Percentiles rank a stretch among this genome's conserved stretches.
Conservation (phyloP, 2,329 filamentous ascomycete genomes). For the Phialophora macrospora region DNA sequence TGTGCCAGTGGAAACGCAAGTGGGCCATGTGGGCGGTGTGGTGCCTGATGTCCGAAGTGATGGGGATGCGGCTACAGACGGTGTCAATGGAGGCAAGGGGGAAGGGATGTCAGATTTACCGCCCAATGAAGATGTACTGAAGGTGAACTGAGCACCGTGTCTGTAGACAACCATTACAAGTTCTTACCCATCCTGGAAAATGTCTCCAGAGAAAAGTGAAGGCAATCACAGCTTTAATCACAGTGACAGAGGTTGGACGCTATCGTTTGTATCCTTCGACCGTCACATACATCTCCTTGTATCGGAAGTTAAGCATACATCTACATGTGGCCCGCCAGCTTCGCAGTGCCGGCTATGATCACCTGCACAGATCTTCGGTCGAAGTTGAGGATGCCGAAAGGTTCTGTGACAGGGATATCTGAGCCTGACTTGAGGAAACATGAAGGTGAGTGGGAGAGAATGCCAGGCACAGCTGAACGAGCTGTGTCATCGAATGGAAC, state of each 20-base stretch:
- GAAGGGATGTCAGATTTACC: constrained; percentile 21
- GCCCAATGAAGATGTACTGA: constrained; percentile 29
- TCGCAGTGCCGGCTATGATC: neutral
- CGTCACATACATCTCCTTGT: neutral
- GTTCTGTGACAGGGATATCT: neutral
- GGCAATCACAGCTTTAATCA: neutral
- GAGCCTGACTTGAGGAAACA: neutral
- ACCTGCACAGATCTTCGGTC: neutral
- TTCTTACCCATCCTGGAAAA: neutral
- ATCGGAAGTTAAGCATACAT: neutral
- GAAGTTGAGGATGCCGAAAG: neutral
- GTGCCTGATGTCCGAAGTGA: constrained; percentile 15
- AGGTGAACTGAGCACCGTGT: constrained; percentile 22
- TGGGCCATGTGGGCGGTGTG: constrained; percentile 23
- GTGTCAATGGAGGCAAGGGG: constrained; percentile 8
- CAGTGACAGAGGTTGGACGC: neutral
- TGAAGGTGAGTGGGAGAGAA: neutral
- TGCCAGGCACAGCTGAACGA: neutral
- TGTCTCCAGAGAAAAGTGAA: neutral
- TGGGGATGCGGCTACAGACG: constrained; percentile 5
- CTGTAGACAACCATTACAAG: neutral
- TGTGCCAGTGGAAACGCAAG: constrained; percentile 44
- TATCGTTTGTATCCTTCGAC: neutral
- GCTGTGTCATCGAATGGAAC: neutral
- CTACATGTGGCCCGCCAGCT: neutral